These are phyloP conservation scores for Limonium bicolor DNA, from an alignment of 148 eudicot genomes.

Conservation along the genomic window DNA sequence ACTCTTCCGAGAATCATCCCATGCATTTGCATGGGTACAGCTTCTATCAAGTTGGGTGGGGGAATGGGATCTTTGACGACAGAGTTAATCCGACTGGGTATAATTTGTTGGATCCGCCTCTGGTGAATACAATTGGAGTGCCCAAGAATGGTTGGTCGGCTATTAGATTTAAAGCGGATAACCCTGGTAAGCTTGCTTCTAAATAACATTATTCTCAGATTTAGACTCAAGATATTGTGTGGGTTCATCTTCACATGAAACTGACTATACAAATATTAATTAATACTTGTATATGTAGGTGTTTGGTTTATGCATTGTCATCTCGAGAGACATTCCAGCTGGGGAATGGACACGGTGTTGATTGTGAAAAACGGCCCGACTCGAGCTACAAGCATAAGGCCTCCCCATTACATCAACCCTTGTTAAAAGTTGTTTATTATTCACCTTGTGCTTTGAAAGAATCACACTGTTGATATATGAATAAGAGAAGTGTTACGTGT, in stretches of 20 bases:
- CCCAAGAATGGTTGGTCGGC: slow-evolving; percentile 22
- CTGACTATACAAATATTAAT: too few species aligned
- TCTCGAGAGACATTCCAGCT: slow-evolving; percentile 7
- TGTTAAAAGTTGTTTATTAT: too few species aligned
- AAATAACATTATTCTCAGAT: too few species aligned
- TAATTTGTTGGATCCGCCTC: slow-evolving; percentile 26
- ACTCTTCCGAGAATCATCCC: slow-evolving; percentile 20
- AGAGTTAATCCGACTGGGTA: slow-evolving; percentile 10
- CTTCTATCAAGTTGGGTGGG: slow-evolving; percentile 26
- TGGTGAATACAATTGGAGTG: slow-evolving; percentile 14
- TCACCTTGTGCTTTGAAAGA: too few species aligned
- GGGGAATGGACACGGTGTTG: slow-evolving; percentile 7
- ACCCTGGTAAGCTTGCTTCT: slow-evolving; percentile 19
- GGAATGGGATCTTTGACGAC: slow-evolving; percentile 17
- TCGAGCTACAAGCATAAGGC: slow-evolving; percentile 2
- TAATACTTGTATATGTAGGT: too few species aligned
- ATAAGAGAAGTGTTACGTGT: too few species aligned
- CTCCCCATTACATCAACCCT: slow-evolving; percentile 5
- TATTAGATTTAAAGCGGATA: slow-evolving; percentile 17
- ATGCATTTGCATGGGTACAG: slow-evolving; percentile 31
- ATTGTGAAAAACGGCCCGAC: slow-evolving; percentile 9
- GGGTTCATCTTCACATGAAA: too few species aligned
- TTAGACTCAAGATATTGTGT: too few species aligned
- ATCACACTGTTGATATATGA: too few species aligned
- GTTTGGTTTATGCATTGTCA: slow-evolving; percentile 11